phyloP scores from a whole-genome alignment of 208 protist species.

The Borovskyia barvae region DNA sequence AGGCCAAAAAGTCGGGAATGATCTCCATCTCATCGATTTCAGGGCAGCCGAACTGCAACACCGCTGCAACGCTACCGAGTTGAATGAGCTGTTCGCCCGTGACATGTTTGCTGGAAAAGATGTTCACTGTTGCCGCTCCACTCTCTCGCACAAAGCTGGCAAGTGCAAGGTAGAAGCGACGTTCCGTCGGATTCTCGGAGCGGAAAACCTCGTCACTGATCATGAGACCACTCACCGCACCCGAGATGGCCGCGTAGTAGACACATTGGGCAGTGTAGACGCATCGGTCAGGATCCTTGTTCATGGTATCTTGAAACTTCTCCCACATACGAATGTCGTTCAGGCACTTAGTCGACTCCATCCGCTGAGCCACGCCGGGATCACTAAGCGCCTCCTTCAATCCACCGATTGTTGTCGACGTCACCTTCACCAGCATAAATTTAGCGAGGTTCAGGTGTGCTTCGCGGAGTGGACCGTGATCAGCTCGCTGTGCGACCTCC shows the following conservation, averaged over 20 bases:
- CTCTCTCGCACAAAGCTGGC: constrained; percentile 84
- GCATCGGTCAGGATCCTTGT: constrained; percentile 79
- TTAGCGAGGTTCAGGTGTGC: constrained; percentile 88
- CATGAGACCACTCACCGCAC: constrained; percentile 86
- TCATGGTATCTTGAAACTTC: constrained; percentile 93
- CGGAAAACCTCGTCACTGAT: constrained; percentile 94
- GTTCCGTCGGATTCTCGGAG: constrained; percentile 68
- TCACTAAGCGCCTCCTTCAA: constrained; percentile 91
- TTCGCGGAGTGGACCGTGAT: constrained; percentile 57
- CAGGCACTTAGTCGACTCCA: constrained; percentile 89
- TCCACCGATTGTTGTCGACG: constrained; percentile 79
- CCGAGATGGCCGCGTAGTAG: constrained; percentile 66
- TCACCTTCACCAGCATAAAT: constrained; percentile 89
- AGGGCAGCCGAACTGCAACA: constrained; percentile 90
- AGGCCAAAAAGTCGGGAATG: constrained; percentile 53
- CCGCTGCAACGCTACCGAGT: constrained; percentile 92
- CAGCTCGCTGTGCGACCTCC: constrained; percentile 31
- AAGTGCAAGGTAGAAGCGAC: constrained; percentile 92
- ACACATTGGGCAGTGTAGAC: constrained; percentile 94
- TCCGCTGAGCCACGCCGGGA: constrained; percentile 56
- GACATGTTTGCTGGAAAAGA: constrained; percentile 95
- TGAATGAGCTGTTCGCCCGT: constrained; percentile 94
- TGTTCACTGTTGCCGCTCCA: constrained; percentile 69
- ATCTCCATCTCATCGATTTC: constrained; percentile 90
- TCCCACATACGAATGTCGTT: constrained; percentile 93